Percentiles rank a stretch among this genome's conserved stretches.
phyloP scores from a whole-genome alignment of 1,139 yeast species.

The Suhomyces anneliseae region DNA sequence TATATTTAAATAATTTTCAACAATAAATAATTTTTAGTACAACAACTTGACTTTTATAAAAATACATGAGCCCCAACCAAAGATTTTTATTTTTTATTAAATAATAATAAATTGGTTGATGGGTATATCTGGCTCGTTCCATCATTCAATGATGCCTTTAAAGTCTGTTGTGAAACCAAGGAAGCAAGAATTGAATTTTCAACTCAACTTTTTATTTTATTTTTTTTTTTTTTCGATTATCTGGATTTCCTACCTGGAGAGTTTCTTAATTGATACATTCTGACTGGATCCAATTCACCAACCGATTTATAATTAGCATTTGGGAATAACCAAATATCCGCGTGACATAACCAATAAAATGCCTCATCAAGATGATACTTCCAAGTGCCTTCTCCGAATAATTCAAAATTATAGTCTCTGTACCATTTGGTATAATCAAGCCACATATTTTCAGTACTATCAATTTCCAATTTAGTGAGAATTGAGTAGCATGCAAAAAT shows the following conservation, averaged over 20 bases:
- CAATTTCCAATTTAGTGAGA: conserved; percentile 24
- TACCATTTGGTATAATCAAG: conserved; percentile 28
- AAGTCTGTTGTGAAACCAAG: too few species aligned
- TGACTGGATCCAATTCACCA: conserved; percentile 5
- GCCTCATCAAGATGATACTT: conserved; percentile 15
- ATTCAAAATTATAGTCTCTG: conserved; percentile 13
- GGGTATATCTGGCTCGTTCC: too few species aligned
- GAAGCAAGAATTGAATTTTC: too few species aligned
- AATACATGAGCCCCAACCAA: too few species aligned
- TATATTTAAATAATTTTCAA: too few species aligned
- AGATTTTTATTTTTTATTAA: too few species aligned
- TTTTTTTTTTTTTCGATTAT: too few species aligned
- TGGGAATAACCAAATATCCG: conserved; percentile 1
- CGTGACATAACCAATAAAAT: conserved; percentile 10
- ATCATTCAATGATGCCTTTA: too few species aligned
- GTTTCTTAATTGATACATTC: neutral
- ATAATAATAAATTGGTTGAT: too few species aligned
- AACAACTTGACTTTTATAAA: too few species aligned
- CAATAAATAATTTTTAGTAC: too few species aligned
- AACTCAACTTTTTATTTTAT: too few species aligned
- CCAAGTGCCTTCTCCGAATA: conserved; percentile 20
- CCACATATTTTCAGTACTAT: conserved; percentile 26
- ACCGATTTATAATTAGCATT: neutral
- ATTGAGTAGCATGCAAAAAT: conserved; percentile 22
- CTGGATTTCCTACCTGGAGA: neutral